Evolutionary conservation across 306 rosid species (phyloP), one percentile per base, ranked within the genome.

Genomic region (Oemleria cerasiformis): DNA sequence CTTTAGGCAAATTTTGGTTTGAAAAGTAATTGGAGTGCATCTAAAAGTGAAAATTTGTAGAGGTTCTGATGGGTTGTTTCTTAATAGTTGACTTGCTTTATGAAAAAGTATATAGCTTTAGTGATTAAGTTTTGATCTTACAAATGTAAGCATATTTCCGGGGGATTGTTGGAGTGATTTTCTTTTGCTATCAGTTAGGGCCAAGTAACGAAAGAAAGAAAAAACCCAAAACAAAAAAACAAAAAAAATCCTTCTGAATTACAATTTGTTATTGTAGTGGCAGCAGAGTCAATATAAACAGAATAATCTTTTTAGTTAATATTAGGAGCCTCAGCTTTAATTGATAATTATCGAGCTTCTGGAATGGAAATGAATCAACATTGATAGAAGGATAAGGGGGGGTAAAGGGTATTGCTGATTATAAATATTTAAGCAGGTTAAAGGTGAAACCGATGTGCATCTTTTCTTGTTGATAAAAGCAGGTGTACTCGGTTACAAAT

Each of bases 61-160:
- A 6, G 30, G 6, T 53, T 53, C 25, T 17, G 68, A 14, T 63
- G 36, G 36, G 51, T 19, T 20, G 16, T 42, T 9, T 23, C 6
- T 63, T 4, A 45, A 3, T 4, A 44, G 68, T 63, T 63, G 68
- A 63, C 68, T 63, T 63, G 68, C 51, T 41, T 42, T 63, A 42
- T 19, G 68, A 7, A 39, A 39, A 43, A 38, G 21, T 54, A 38
- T 61, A 13, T 38, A 63, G 44, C 65, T 60, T 60, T 60, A 45
- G 36, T 62, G 51, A 42, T 38, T 11, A 64, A 42, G 43, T 0
- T 63, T 63, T 63, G 17, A 63, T 16, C 41, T 23, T 61, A 16
- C 8, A 41, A 36, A 9, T 16, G 30, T 15, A 14, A 17, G 65
- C 9, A 16, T 13, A 7, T 15, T 58, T 58, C 9, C 8, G 9